phyloP scores from a whole-genome alignment of 306 rosid species.

The Cicer pinnatifidum region DNA sequence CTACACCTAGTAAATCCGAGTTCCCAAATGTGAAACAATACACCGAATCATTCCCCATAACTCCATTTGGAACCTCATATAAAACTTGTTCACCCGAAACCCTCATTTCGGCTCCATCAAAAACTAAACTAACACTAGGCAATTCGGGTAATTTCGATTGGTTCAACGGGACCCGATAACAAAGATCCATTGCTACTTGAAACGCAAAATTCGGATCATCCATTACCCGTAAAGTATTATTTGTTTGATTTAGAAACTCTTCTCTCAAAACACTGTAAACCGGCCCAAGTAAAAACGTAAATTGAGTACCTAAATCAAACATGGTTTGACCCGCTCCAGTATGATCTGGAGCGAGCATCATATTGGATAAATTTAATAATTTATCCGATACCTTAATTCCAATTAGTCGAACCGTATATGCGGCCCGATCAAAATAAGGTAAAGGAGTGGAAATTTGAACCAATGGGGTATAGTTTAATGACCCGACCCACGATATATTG shows the following conservation, averaged over 20 bases:
- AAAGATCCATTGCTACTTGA: constrained; percentile 80
- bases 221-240: constrained; percentile 41
- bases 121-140: constrained; percentile 67
- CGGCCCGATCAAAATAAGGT: constrained; percentile 78
- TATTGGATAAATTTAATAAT: constrained; percentile 51
- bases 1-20: constrained; percentile 78
- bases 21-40: constrained; percentile 86
- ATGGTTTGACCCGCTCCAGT: constrained; percentile 92
- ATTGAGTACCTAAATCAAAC: constrained; percentile 89
- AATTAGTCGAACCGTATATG: constrained; percentile 63
- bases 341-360: constrained; percentile 65
- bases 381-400: constrained; percentile 66
- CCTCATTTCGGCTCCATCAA: constrained; percentile 70
- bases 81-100: constrained; percentile 58
- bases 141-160: constrained; percentile 48
- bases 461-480: constrained; percentile 71
- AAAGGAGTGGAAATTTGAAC: constrained; percentile 66
- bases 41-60: constrained; percentile 59
- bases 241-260: constrained; percentile 65
- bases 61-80: constrained; percentile 58
- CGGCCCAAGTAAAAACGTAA: constrained; percentile 77
- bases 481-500: constrained; percentile 62
- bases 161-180: constrained; percentile 58
- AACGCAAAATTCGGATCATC: constrained; percentile 70
- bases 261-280: constrained; percentile 57